phyloP scores from a whole-genome alignment of 2,329 filamentous ascomycete species.

The Trichoderma simmonsii region DNA sequence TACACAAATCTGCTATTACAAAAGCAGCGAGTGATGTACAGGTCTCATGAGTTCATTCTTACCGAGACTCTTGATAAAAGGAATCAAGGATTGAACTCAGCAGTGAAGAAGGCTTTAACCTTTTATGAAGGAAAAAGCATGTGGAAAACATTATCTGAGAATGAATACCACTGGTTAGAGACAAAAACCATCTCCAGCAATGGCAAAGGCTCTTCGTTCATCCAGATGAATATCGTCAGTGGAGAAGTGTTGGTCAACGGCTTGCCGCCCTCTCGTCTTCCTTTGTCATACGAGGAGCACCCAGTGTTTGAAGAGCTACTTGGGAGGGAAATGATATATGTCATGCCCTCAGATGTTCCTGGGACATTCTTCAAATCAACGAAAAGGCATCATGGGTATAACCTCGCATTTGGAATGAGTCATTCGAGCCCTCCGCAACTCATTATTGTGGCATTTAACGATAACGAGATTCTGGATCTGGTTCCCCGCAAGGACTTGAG shows the following conservation, averaged over 20 bases:
- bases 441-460: neutral
- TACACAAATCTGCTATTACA: neutral
- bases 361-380: neutral
- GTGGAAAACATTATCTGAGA: neutral
- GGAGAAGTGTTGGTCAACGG: neutral
- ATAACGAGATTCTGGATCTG: neutral
- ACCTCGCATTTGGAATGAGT: neutral
- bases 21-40: neutral
- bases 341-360: neutral
- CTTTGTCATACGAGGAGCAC: neutral
- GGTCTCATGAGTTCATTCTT: neutral
- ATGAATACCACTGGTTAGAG: neutral
- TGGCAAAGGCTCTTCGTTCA: neutral
- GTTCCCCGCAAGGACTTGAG: constrained; percentile 33
- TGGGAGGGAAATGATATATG: neutral
- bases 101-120: neutral
- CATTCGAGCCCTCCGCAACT: neutral
- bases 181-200: neutral
- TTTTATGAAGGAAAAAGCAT: neutral
- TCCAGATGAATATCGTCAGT: neutral
- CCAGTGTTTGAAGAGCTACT: neutral
- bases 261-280: neutral
- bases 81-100: neutral
- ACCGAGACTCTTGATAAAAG: neutral
- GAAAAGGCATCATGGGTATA: neutral